Evolutionary conservation across 2,329 filamentous ascomycete genomes (phyloP), one percentile per base, ranked within the genome.

Genomic region (Nemania sp.): DNA sequence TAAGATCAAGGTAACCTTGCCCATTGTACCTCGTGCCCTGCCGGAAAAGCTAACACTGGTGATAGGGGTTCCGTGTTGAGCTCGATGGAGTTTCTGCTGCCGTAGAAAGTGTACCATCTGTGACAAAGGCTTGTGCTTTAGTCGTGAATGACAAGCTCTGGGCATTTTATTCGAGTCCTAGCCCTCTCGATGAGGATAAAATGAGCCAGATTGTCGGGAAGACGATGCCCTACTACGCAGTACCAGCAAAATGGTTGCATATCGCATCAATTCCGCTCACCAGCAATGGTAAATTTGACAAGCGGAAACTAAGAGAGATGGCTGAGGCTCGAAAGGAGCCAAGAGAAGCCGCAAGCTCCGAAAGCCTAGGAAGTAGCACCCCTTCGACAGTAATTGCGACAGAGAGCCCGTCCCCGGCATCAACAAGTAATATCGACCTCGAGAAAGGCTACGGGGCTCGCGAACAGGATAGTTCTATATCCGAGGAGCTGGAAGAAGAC

Each of bases 11-110:
- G 82, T 83, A 75, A 57, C 13, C 20, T 51, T 51, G 72, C 27
- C n/a, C 13, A 49, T 20, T 11, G 20, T 35, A 15, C 11, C 26
- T 56, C 15, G n/a, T 53, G 1, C 43, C 66, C 35, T 63, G 47
- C 38, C n/a, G 58, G 41, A 49, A 56, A 51, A 27, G 51, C 62
- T 70, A 47, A 72, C 53, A 5, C 15, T 24, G 8, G 22, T 8
- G 13, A 45, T 60, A 81, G 82, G 87, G 87, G 7, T 89, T 89
- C 74, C 85, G 88, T 26, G 85, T 90, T 53, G 87, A 89, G 75
- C 83, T 89, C 10, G 87, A 89, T 63, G 86, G 87, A 41, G 83
- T 89, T 29, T 82, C 86, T 1, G 77, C 82, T n/a, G 82, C 83
- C 13, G 79, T 87, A 64, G 82, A 82, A 70, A 79, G 80, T 49